phyloP scores from a whole-genome alignment of 768 basidiomycete genomes.

The Tremella mesenterica region DNA sequence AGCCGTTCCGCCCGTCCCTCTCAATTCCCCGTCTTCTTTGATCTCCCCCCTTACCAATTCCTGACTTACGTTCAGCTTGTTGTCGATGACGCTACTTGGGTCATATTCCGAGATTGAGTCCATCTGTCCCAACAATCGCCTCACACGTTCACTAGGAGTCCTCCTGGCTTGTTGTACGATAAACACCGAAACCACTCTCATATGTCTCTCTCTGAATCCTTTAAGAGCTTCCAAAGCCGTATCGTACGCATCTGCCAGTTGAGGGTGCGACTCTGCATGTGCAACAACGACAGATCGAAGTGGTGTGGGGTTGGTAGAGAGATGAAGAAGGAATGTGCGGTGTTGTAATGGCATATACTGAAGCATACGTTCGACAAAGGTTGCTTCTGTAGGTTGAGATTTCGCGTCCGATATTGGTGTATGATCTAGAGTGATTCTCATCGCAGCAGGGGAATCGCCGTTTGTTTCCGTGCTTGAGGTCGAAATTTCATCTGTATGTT shows the following conservation, averaged over 20 bases:
- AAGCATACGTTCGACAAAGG: constrained; percentile 78
- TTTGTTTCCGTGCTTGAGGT: background rate
- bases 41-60: constrained; percentile 56
- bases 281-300: constrained; percentile 53
- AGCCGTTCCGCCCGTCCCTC: constrained; percentile 85
- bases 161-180: constrained; percentile 70
- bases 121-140: constrained; percentile 22
- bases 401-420: constrained; percentile 10
- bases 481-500: background rate
- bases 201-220: constrained; percentile 74
- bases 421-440: background rate
- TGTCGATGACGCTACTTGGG: constrained; percentile 5
- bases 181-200: constrained; percentile 79
- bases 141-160: constrained; percentile 33
- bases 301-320: constrained; percentile 58
- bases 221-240: constrained; percentile 68
- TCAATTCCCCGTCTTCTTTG: constrained; percentile 47
- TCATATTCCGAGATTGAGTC: background rate
- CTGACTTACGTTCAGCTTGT: constrained; percentile 19
- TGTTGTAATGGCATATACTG: constrained; percentile 91
- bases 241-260: constrained; percentile 56
- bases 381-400: constrained; percentile 31
- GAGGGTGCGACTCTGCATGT: constrained; percentile 26
- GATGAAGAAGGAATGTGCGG: constrained; percentile 62
- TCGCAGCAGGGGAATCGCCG: background rate